Base-by-base conservation (phyloP, 257 asterid genomes). In the Solanum appendiculatum region DNA sequence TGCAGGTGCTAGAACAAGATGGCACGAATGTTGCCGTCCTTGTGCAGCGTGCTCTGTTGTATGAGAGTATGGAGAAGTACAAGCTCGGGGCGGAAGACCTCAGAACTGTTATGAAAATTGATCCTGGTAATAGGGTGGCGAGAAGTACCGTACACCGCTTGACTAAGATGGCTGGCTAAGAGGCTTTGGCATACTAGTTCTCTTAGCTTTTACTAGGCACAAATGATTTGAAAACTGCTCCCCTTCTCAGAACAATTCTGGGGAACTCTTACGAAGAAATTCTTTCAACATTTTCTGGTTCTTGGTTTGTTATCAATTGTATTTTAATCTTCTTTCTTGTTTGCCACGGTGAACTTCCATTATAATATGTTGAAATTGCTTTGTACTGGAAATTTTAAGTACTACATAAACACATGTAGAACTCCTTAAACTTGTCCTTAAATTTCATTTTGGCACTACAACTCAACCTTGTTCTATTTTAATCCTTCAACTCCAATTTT, bases 31-130 rank as follows among this genome's bases (percentile, higher is more conserved):
- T 95, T 15, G 85, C 93, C 1, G 94, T 93, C 84, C 92, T 96
- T 15, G 99, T 96, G 31, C 99, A 96, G 88, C 98, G 99, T 66
- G 98, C 99, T 82, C 98, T 96, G 66, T 93, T 96, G 83, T 95
- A 96, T 5, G 98, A 96, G 90, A 96, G 98, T 91, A 96, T 96
- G 98, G 99, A 95, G 93, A 96, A 95, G 91, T 96, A 96, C 93
- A 94, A 94, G 93, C 98, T 94, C 48, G 99, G 98, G 75, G 99
- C 99, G 1, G 99, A 96, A 90, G 99, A 96, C 90, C 97, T 96
- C 31, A 95, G 98, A 92, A 95, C 93, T 27, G 99, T 96, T 5
- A 94, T 96, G 99, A 96, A 94, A 84, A 86, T 95, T 72, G 99
- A 96, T 87, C 99, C 98, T 36, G 90, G 93, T 46, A 96, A 96